phyloP scores from a whole-genome alignment of 2,329 filamentous ascomycete species.

The Sphaerulina musiva region DNA sequence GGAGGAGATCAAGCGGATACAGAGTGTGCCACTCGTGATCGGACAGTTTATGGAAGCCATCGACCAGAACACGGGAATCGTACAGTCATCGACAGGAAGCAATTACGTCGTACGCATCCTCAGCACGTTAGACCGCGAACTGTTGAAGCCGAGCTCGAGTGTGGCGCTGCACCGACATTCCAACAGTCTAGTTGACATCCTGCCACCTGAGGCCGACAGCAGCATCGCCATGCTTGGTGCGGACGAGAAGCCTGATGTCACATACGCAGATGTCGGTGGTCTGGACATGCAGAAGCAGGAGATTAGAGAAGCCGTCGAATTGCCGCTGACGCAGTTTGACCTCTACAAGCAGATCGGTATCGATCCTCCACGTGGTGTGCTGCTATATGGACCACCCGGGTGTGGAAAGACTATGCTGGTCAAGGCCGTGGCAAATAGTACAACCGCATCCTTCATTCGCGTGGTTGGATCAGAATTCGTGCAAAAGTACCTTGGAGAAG shows the following conservation, averaged over 20 bases:
- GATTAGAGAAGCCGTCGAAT: slow-evolving; percentile 93
- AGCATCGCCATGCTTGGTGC: slow-evolving; percentile 96
- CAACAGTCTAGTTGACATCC: slow-evolving; percentile 95
- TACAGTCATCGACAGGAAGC: slow-evolving; percentile 94
- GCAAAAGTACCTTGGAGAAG: slow-evolving; percentile 96
- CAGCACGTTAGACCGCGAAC: slow-evolving; percentile 94
- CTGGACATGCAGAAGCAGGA: slow-evolving; percentile 99
- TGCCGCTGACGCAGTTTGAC: slow-evolving; percentile 95
- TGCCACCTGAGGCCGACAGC: slow-evolving; percentile 97
- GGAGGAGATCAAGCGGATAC: slow-evolving; percentile 99
- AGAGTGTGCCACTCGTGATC: slow-evolving; percentile 95
- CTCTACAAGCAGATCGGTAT: slow-evolving; percentile 99
- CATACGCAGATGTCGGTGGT: slow-evolving; percentile 94
- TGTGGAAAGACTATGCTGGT: slow-evolving; percentile 97
- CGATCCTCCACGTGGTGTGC: slow-evolving; percentile 89
- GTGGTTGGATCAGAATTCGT: slow-evolving; percentile 98
- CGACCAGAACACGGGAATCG: slow-evolving; percentile 98
- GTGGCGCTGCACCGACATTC: slow-evolving; percentile 97
- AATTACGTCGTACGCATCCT: slow-evolving; percentile 99
- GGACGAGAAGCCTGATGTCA: slow-evolving; percentile 97
- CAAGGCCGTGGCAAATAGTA: slow-evolving; percentile 97
- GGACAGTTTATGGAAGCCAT: slow-evolving; percentile 99
- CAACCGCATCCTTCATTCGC: slow-evolving; percentile 95
- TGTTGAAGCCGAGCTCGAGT: slow-evolving; percentile 94
- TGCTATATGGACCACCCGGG: slow-evolving; percentile 92